A percentile compares a stretch with the other conserved stretches of the same genome.
Conservation (phyloP, 2,329 filamentous ascomycete genomes). For the Scedosporium aurantiacum region DNA sequence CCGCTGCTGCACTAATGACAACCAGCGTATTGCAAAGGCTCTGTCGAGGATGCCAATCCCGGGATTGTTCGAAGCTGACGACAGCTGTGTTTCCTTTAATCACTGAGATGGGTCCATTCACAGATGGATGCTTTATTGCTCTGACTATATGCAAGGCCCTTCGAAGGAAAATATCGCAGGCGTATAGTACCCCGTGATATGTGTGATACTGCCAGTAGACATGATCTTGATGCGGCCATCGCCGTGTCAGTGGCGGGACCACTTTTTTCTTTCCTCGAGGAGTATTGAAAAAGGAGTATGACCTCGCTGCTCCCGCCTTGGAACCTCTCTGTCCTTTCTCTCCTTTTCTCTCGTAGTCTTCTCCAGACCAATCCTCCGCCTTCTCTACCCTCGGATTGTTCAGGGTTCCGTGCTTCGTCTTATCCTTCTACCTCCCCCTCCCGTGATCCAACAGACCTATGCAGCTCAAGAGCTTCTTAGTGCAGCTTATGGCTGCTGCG, state of each 20-base stretch:
- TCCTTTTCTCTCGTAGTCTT: background rate
- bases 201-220: background rate
- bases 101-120: background rate
- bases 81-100: background rate
- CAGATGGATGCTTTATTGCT: background rate
- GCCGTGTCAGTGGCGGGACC: background rate
- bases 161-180: background rate
- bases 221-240: background rate
- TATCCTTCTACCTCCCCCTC: background rate
- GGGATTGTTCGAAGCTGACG: conserved; percentile 1
- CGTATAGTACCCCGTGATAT: background rate
- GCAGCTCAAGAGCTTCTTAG: conserved; percentile 1
- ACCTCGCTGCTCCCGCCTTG: background rate
- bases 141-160: background rate
- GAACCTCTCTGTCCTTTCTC: background rate
- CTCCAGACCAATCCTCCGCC: background rate
- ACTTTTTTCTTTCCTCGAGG: background rate
- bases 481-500: conserved; percentile 6
- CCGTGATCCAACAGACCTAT: background rate
- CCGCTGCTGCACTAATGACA: background rate
- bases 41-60: background rate
- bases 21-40: background rate
- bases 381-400: background rate
- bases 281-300: background rate
- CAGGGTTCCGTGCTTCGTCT: background rate